Evolutionary conservation across 768 basidiomycete genomes (phyloP).

Genomic region (Dentipellis sp.): DNA sequence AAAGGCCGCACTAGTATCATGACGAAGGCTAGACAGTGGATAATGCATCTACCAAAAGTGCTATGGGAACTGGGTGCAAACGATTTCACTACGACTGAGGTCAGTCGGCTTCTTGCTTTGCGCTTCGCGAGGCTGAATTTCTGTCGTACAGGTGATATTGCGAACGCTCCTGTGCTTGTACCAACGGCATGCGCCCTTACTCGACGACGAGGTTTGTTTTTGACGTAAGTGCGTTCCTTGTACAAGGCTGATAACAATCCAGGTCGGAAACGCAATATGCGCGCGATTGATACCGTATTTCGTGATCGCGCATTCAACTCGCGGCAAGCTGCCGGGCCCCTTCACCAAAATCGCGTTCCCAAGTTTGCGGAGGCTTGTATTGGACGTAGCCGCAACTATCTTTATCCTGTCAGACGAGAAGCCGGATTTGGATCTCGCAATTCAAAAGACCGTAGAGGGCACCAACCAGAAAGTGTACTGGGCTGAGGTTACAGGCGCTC

Average conservation of each 20-base stretch:
- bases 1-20: constrained; percentile 7
- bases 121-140: too few relatives aligned
- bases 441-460: constrained; percentile 14
- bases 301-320: constrained; percentile 61
- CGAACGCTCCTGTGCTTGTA: constrained; percentile 46
- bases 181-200: constrained; percentile 43
- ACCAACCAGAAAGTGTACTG: constrained; percentile 16
- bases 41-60: constrained; percentile 64
- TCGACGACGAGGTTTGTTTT: constrained; percentile 34
- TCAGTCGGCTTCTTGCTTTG: constrained; percentile 15
- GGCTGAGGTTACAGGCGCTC: neutral
- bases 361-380: constrained; percentile 43
- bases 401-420: constrained; percentile 3
- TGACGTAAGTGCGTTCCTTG: constrained; percentile 3
- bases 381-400: constrained; percentile 48
- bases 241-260: constrained; percentile 1
- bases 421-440: constrained; percentile 12
- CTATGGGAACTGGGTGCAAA: constrained; percentile 76
- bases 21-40: constrained; percentile 49
- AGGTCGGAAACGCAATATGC: constrained; percentile 42
- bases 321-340: constrained; percentile 69
- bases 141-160: too few relatives aligned
- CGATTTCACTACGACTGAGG: constrained; percentile 54
- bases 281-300: constrained; percentile 73
- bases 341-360: constrained; percentile 53